Conservation (phyloP, 1,139 yeast genomes). For the Suhomyces taliae region DNA sequence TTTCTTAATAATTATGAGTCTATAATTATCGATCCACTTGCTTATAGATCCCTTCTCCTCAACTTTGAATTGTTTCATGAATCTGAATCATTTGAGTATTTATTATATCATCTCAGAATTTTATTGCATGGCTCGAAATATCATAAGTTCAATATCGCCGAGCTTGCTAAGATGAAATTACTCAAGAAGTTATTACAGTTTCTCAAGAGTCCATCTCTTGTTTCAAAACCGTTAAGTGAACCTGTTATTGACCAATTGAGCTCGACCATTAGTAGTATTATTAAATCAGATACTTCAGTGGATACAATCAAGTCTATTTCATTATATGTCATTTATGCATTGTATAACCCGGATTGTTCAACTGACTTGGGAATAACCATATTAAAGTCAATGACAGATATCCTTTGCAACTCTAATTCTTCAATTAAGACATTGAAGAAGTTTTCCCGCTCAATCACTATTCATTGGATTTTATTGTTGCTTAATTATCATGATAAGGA, state of each 20-base stretch:
- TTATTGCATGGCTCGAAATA: constrained; percentile 54
- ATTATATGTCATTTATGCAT: constrained; percentile 36
- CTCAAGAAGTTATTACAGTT: constrained; percentile 55
- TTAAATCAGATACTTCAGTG: constrained; percentile 36
- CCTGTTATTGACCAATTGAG: constrained; percentile 20
- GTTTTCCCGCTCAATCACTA: constrained; percentile 57
- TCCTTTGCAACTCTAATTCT: constrained; percentile 31
- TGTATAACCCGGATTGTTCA: constrained; percentile 31
- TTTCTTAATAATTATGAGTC: constrained; percentile 27
- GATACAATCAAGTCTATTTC: constrained; percentile 39
- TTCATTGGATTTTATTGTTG: constrained; percentile 65
- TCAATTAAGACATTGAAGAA: constrained; percentile 42
- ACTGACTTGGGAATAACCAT: constrained; percentile 31
- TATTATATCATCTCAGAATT: constrained; percentile 57
- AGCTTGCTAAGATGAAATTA: constrained; percentile 54
- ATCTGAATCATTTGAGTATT: constrained; percentile 45
- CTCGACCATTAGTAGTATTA: constrained; percentile 22
- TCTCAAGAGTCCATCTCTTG: constrained; percentile 33
- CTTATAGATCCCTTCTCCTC: constrained; percentile 32
- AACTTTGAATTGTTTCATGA: constrained; percentile 39
- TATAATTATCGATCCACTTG: constrained; percentile 29
- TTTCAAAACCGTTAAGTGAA: constrained; percentile 11
- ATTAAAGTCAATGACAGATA: constrained; percentile 31
- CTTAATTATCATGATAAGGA: constrained; percentile 39
- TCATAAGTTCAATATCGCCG: constrained; percentile 47